Evolutionary conservation across 2,329 filamentous ascomycete species (phyloP).

Genomic region (Colletotrichum australisinense): DNA sequence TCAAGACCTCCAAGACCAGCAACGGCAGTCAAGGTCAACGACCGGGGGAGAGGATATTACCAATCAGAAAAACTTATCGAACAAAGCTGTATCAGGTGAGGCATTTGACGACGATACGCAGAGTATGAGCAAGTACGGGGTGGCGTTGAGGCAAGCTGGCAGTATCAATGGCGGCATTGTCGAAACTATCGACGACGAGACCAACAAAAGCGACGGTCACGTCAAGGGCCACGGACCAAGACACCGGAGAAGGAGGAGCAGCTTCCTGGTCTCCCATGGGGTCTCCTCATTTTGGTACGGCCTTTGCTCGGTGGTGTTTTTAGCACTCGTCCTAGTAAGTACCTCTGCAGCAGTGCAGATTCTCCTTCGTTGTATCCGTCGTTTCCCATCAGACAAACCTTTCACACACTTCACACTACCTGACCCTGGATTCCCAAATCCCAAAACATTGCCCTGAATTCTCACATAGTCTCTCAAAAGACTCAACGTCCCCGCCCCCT

Average conservation of each 20-base stretch:
- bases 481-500: not conserved
- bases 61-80: not conserved
- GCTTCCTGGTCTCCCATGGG: conserved; percentile 36
- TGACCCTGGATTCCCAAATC: too few relatives aligned
- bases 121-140: not conserved
- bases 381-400: not conserved
- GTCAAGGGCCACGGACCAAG: conserved; percentile 1
- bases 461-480: not conserved
- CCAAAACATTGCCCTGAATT: not conserved
- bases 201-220: not conserved
- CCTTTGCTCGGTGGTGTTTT: conserved; percentile 33
- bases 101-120: not conserved
- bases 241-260: conserved; percentile 35
- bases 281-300: conserved; percentile 37
- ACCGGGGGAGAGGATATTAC: not conserved
- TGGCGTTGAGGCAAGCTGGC: conserved; percentile 10
- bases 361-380: not conserved
- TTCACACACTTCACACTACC: too few relatives aligned
- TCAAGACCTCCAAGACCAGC: not conserved
- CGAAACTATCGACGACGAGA: not conserved
- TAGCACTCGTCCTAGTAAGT: conserved; percentile 33
- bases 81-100: not conserved
- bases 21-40: not conserved
- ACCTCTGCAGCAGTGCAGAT: conserved; percentile 10
- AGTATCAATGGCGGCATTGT: not conserved